Conservation (phyloP, 2,329 filamentous ascomycete genomes). For the Arthroderma uncinatum region DNA sequence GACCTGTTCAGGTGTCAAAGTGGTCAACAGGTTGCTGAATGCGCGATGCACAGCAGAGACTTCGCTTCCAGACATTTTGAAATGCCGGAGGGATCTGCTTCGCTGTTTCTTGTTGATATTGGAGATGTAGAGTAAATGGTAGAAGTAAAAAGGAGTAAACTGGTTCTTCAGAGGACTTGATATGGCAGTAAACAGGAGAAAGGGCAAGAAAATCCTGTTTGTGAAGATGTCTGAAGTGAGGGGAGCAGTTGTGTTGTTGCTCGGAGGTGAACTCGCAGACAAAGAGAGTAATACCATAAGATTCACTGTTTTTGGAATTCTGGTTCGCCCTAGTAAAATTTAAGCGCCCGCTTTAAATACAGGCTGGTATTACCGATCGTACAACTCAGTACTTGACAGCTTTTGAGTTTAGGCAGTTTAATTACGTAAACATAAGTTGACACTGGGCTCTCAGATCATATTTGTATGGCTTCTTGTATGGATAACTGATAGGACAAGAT, state of each 20-base stretch:
- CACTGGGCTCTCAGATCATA: too few relatives aligned
- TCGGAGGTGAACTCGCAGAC: not conserved
- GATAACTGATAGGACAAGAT: not conserved
- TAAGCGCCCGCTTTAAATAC: not conserved
- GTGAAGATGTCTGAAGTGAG: not conserved
- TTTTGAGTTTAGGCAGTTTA: not conserved
- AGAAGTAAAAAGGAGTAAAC: not conserved
- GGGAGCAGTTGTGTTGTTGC: not conserved
- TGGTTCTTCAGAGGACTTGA: not conserved
- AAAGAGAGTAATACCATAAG: not conserved
- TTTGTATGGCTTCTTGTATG: too few relatives aligned
- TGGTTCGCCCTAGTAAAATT: not conserved
- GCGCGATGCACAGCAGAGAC: slow-evolving; percentile 19
- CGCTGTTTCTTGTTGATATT: not conserved
- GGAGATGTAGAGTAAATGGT: not conserved
- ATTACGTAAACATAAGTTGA: not conserved
- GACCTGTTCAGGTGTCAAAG: slow-evolving; percentile 19
- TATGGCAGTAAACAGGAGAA: not conserved
- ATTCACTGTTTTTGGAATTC: not conserved
- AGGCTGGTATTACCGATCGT: not conserved
- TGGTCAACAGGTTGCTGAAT: slow-evolving; percentile 21
- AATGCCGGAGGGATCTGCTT: not conserved
- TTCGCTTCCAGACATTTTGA: slow-evolving; percentile 14
- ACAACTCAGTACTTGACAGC: not conserved
- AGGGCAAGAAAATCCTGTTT: not conserved